A percentile compares a stretch with the other conserved stretches of the same genome.
Conservation (phyloP, 441 rosid genomes). For the Syzygium malaccense region DNA sequence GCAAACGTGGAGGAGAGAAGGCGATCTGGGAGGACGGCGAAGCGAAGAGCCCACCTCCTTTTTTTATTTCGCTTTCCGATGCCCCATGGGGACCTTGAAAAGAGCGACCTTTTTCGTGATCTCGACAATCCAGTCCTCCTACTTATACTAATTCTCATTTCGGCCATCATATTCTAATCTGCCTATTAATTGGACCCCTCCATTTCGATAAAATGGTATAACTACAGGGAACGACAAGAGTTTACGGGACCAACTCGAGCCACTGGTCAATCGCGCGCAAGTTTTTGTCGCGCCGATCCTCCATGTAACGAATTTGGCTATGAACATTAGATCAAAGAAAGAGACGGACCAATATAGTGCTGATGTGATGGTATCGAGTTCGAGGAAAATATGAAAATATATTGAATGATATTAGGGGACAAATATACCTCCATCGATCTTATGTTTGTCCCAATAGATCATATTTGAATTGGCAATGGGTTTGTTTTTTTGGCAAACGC, state of each 20-base stretch:
- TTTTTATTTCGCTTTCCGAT: not conserved
- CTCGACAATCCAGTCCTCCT: not conserved
- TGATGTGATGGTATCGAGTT: not conserved
- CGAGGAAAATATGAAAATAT: too few species aligned
- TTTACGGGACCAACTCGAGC: not conserved
- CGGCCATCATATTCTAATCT: not conserved
- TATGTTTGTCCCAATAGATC: accelerated
- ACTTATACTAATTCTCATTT: not conserved
- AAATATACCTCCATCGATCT: accelerated
- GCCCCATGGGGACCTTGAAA: not conserved
- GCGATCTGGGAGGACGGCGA: not conserved
- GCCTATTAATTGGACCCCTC: not conserved
- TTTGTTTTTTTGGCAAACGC: not conserved
- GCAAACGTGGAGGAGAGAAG: not conserved
- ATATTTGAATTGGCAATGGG: not conserved
- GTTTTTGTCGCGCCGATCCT: not conserved
- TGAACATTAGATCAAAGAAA: not conserved
- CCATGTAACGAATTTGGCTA: not conserved
- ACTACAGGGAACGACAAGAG: not conserved
- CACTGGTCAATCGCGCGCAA: not conserved
- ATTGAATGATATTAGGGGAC: not conserved
- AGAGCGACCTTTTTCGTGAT: not conserved
- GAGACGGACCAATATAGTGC: not conserved
- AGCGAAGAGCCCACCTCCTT: not conserved
- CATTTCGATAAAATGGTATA: not conserved